These are phyloP conservation scores for Kodamaea sagamina DNA, from an alignment of 805 yeast species.

Conservation along the genomic window DNA sequence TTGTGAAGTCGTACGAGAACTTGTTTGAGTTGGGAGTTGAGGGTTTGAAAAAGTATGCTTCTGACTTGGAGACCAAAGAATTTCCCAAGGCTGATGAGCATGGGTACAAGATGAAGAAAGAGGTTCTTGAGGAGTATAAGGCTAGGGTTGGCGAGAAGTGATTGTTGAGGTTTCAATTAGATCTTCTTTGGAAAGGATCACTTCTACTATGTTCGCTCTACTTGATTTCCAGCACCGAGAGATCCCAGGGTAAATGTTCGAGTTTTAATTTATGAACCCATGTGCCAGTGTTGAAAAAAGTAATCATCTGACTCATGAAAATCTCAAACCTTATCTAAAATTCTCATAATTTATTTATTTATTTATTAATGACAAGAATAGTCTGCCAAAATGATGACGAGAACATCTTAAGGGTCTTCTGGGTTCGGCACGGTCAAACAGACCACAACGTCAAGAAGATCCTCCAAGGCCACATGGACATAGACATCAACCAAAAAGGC, in stretches of 20 bases:
- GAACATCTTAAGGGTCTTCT: conserved; percentile 49
- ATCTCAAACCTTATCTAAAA: too few species aligned
- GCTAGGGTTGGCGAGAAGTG: conserved; percentile 8
- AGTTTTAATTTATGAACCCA: too few species aligned
- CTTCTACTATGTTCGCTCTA: too few species aligned
- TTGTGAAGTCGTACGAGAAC: conserved; percentile 70
- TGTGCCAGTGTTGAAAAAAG: too few species aligned
- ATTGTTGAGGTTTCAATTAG: too few species aligned
- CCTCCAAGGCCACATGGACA: conserved; percentile 77
- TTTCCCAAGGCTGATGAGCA: conserved; percentile 69
- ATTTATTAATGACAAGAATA: conserved; percentile 20
- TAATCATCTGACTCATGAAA: too few species aligned
- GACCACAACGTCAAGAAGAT: conserved; percentile 67
- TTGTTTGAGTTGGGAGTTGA: conserved; percentile 48
- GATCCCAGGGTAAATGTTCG: too few species aligned
- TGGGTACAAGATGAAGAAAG: conserved; percentile 69
- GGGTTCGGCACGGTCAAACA: conserved; percentile 86
- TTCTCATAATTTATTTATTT: not conserved
- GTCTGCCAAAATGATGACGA: conserved; percentile 34
- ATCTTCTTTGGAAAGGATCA: too few species aligned
- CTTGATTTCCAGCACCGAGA: too few species aligned
- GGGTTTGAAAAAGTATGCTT: conserved; percentile 55
- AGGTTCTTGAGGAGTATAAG: conserved; percentile 44
- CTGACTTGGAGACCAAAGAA: conserved; percentile 53
- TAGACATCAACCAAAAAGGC: conserved; percentile 64